phyloP scores from a whole-genome alignment of 192 early-diverging fungal species.

The Podila epigama region DNA sequence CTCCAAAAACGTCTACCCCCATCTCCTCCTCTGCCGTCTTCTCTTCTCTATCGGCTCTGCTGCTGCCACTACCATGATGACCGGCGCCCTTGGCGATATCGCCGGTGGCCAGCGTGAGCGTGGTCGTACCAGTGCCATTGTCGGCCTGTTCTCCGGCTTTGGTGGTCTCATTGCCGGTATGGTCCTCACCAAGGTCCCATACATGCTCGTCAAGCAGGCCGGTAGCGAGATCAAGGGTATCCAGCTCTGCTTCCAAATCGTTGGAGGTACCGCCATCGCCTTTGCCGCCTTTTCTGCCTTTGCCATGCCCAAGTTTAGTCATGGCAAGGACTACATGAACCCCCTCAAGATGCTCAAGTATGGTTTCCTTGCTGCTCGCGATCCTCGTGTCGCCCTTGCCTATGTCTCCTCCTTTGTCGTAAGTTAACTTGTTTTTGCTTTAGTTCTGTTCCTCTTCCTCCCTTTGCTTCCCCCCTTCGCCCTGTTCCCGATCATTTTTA shows the following conservation, averaged over 20 bases:
- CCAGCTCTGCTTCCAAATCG: conserved; percentile 22
- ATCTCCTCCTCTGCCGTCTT: conserved; percentile 64
- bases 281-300: conserved; percentile 39
- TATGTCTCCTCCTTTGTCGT: conserved; percentile 71
- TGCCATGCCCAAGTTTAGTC: conserved; percentile 28
- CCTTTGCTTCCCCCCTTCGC: neutral
- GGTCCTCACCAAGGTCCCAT: conserved; percentile 50
- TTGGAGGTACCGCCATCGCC: conserved; percentile 45
- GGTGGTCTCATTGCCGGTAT: conserved; percentile 67
- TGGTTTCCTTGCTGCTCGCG: conserved; percentile 66
- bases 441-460: neutral
- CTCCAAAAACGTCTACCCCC: conserved; percentile 63
- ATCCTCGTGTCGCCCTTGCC: conserved; percentile 66
- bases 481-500: neutral
- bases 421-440: conserved; percentile 4
- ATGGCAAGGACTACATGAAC: neutral
- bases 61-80: conserved; percentile 70
- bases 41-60: conserved; percentile 76
- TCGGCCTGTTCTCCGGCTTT: conserved; percentile 65
- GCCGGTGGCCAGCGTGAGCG: conserved; percentile 51
- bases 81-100: conserved; percentile 68
- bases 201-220: conserved; percentile 11
- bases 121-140: conserved; percentile 58
- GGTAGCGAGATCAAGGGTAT: conserved; percentile 29
- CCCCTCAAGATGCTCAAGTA: conserved; percentile 50